Evolutionary conservation across 2,329 filamentous ascomycete species (phyloP), one percentile per base, ranked within the genome.

Genomic region (Massarina eburnea): DNA sequence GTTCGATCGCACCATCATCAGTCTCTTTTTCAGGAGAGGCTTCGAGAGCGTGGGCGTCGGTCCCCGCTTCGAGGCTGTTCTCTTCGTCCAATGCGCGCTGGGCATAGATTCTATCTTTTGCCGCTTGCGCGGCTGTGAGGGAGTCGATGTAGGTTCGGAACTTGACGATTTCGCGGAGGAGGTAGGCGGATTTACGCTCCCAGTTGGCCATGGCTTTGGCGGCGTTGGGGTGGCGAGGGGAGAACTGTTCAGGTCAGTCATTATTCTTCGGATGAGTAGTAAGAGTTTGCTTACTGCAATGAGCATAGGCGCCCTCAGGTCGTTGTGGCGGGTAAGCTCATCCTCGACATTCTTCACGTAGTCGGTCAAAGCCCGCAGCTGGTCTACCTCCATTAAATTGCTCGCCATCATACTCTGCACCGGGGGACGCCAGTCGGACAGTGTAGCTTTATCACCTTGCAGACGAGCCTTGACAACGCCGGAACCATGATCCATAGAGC

Each of bases 121-220:
- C 79, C 24, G 67, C 73, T 57, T 88, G 82, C 0, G 91, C 91
- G 29, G 82, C 81, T 46, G 84, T 79, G 40, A 99, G 74, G 26
- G 84, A 85, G 68, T 97, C 94, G 57, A 96, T 91, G 64, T 97
- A 99, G 0, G 91, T 97, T 49, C 87, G 80, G 73, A 96, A 97
- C 71, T 97, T 97, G 70, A 97, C 91, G 68, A 95, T 96, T 74
- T 99, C 94, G 27, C 89, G 80, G 10, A 97, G 78, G 32, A 99
- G 75, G 66, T 97, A 96, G 22, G 89, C 86, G 45, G 89, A 95
- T 75, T 97, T 97, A 64, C 88, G 85, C 76, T 99, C 91, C 92
- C 94, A 99, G 71, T 99, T 99, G 17, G 85, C 80, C 88, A 97
- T 92, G 14, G 92, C 90, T 71, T 88, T 91, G 51, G 76, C 77